These are phyloP conservation scores for Primulina tabacum DNA, from an alignment of 257 asterid species.

Conservation along the genomic window DNA sequence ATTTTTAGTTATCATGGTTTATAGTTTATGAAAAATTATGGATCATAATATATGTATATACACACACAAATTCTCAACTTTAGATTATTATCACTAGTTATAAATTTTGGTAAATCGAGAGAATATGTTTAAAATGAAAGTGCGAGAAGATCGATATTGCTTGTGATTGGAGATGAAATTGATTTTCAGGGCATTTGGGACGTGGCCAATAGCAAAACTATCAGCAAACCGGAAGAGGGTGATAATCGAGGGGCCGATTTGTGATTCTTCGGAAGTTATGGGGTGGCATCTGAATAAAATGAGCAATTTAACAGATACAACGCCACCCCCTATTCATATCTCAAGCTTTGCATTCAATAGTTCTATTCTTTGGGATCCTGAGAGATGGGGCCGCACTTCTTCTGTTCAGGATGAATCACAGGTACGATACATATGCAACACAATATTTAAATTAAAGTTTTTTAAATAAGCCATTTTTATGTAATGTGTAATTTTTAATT, in stretches of 20 bases:
- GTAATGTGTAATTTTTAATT: too few relatives aligned
- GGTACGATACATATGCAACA: slow-evolving; percentile 30
- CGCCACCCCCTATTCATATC: slow-evolving; percentile 52
- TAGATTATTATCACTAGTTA: too few relatives aligned
- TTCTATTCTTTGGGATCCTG: slow-evolving; percentile 95
- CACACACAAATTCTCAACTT: too few relatives aligned
- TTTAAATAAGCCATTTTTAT: too few relatives aligned
- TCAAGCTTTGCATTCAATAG: slow-evolving; percentile 89
- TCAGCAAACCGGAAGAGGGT: slow-evolving; percentile 57
- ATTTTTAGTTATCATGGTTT: too few relatives aligned
- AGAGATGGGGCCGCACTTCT: slow-evolving; percentile 91
- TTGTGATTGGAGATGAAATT: slow-evolving; percentile 11
- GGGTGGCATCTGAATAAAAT: slow-evolving; percentile 88
- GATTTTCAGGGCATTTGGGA: slow-evolving; percentile 64
- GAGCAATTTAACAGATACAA: slow-evolving; percentile 42
- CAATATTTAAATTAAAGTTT: too few relatives aligned
- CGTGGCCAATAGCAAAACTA: slow-evolving; percentile 80
- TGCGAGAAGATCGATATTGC: background rate
- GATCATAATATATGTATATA: too few relatives aligned
- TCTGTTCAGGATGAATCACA: slow-evolving; percentile 72
- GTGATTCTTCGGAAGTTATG: slow-evolving; percentile 63
- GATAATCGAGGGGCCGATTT: slow-evolving; percentile 68
- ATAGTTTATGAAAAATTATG: too few relatives aligned
- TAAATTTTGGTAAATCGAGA: too few relatives aligned
- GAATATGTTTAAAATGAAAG: too few relatives aligned